Percentiles rank a stretch among this genome's conserved stretches.
phyloP scores from a whole-genome alignment of 1,284 basidiomycete species.

The Abortiporus biennis region DNA sequence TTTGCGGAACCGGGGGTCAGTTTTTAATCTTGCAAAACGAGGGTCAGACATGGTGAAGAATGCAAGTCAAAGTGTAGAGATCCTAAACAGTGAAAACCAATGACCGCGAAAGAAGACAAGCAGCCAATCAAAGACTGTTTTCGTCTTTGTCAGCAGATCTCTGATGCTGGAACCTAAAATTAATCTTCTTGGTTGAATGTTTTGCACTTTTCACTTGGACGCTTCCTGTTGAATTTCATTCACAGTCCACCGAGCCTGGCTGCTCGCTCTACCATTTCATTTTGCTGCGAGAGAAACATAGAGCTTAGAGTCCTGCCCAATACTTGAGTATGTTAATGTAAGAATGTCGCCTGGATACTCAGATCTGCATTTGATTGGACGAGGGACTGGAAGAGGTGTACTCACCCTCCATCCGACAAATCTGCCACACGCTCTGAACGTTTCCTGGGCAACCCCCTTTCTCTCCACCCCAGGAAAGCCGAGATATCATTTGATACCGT shows the following conservation, averaged over 20 bases:
- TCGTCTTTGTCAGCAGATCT: neutral
- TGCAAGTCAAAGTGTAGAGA: neutral
- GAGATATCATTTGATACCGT: neutral
- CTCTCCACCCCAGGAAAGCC: neutral
- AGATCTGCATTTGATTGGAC: neutral
- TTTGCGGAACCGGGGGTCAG: constrained; percentile 89
- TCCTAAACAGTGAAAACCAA: neutral
- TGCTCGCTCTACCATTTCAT: too few relatives aligned
- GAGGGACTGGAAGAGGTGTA: too few relatives aligned
- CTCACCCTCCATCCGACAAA: too few relatives aligned
- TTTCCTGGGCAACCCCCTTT: neutral
- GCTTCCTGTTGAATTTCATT: neutral
- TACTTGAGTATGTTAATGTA: neutral
- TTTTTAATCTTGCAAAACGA: constrained; percentile 82
- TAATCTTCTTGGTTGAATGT: neutral
- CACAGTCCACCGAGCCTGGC: too few relatives aligned
- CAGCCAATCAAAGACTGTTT: too few relatives aligned
- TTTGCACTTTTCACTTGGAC: neutral
- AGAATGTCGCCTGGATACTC: neutral
- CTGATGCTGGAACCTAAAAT: neutral
- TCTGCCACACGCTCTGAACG: too few relatives aligned
- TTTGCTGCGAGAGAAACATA: too few relatives aligned
- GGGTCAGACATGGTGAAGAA: constrained; percentile 63
- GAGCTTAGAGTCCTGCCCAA: neutral
- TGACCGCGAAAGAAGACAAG: too few relatives aligned